These are phyloP conservation scores for Veloboletus limbatus DNA, from an alignment of 1,284 basidiomycete genomes.

Conservation along the genomic window DNA sequence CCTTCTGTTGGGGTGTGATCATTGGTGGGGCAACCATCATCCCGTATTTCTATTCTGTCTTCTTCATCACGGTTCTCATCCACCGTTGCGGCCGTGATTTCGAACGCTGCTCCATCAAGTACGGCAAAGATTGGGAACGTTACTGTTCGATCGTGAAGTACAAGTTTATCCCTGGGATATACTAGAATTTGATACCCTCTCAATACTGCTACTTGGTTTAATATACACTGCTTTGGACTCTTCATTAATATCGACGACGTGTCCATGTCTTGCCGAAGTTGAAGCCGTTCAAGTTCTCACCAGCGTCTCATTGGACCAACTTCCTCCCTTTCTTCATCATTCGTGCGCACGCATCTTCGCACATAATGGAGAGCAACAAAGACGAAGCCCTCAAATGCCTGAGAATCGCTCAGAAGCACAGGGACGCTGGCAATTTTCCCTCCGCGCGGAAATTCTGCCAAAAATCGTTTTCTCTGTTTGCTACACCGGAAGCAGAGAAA, in stretches of 20 bases:
- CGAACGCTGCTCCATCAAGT: slow-evolving; percentile 89
- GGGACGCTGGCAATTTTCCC: slow-evolving; percentile 65
- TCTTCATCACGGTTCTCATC: slow-evolving; percentile 87
- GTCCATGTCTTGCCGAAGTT: slow-evolving; percentile 15
- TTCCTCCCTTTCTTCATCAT: slow-evolving; percentile 2
- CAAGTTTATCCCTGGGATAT: slow-evolving; percentile 83
- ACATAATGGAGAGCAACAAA: slow-evolving; percentile 81
- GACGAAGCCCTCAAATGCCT: slow-evolving; percentile 86
- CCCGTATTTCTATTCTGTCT: slow-evolving; percentile 93
- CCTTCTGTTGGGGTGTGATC: slow-evolving; percentile 87
- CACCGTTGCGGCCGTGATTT: slow-evolving; percentile 91
- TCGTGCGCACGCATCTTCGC: slow-evolving; percentile 8
- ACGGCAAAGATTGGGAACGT: slow-evolving; percentile 92
- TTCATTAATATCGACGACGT: slow-evolving; percentile 7
- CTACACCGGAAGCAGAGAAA: slow-evolving; percentile 74
- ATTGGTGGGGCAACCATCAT: slow-evolving; percentile 84
- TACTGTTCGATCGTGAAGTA: slow-evolving; percentile 86
- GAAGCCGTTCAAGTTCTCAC: slow-evolving; percentile 25
- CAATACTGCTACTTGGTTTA: slow-evolving; percentile 4
- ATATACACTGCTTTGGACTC: slow-evolving; percentile 1
- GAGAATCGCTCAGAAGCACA: slow-evolving; percentile 72
- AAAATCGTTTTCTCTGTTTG: slow-evolving; percentile 85
- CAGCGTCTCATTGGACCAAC: slow-evolving; percentile 11
- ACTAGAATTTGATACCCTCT: slow-evolving; percentile 35
- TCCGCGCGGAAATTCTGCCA: slow-evolving; percentile 88